Base-by-base conservation (phyloP, 1,139 yeast genomes). In the Zhuliangozyma blackwelliae region DNA sequence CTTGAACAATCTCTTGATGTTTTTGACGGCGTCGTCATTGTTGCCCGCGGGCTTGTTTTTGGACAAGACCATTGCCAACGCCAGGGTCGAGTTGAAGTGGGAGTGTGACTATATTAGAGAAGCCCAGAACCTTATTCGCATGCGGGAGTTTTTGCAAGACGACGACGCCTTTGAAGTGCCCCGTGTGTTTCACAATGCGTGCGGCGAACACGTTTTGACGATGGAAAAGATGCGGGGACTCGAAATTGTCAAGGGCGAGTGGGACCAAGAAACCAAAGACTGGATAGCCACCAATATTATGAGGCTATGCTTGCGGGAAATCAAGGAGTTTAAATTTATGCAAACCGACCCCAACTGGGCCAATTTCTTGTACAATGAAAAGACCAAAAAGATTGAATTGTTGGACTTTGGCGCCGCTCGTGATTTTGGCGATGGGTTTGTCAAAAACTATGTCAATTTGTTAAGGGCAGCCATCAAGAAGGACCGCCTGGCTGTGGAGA, bases 281-380 rank as follows among this genome's bases (percentile, higher is more conserved):
- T 83, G 84, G 78, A 82, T 92, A 42, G 95, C 96, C 10, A 77
- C 88, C 7, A 76, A 83, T 50, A 81, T 92, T 42, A 85, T 94
- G 96, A 75, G 88, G 46, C 70, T 92, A 33, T 89, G 97, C 53
- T 67, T 92, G 35, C 68, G 77, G 49, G 99, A 92, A 61, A 84
- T 94, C 54, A 88, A 88, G 25, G 68, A 77, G 49, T 90, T 84
- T 67, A 77, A 75, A 52, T 92, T 84, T 63, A 92, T 92, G 99
- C 99, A 92, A 63, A 90, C 98, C 1, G 99, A 92, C 62, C 99
- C 99, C 33, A 92, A 92, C 62, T 94, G 98, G 98, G 97, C 98
- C 35, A 92, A 92, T 59, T 94, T 94, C 63, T 65, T 94, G 44
- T 89, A 85, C 65, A 89, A 90, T 54, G 71, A 70, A 29, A 48